These are phyloP conservation scores for Lasiodiplodia sp. DNA, from an alignment of 2,329 filamentous ascomycete genomes.

Conservation along the genomic window DNA sequence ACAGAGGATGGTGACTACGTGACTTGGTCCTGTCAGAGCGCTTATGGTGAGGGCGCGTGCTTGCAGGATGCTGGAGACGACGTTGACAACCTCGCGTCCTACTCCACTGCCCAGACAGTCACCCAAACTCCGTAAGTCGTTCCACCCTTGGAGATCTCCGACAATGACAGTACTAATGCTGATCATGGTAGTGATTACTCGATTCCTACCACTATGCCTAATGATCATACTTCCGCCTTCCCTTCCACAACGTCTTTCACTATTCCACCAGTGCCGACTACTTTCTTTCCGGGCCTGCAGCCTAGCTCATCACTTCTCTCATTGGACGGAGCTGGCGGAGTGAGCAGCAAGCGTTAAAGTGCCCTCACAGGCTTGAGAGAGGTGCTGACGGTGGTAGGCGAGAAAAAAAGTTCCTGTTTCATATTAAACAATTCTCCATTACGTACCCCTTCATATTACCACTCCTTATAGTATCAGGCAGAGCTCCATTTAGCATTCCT, in stretches of 20 bases:
- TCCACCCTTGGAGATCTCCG: no score
- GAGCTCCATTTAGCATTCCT: no score
- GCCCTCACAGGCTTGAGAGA: no score
- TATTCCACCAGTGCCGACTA: neutral
- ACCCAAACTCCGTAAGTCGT: neutral
- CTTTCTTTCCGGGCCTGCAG: constrained; percentile 1
- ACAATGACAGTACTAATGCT: neutral
- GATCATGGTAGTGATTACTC: neutral
- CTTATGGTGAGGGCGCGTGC: neutral
- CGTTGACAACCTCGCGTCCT: neutral
- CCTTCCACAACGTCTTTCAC: constrained; percentile 1
- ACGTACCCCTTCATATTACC: no score
- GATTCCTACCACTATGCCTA: constrained; percentile 2
- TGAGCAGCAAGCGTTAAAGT: no score
- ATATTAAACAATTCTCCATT: no score
- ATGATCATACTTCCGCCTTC: constrained; percentile 11
- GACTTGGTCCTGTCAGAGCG: constrained; percentile 9
- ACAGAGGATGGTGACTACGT: neutral
- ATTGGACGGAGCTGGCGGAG: neutral
- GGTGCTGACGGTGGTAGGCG: no score
- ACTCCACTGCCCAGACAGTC: neutral
- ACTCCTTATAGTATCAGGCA: no score
- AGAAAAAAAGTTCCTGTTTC: no score
- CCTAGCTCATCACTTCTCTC: neutral
- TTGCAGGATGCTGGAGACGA: neutral